Evolutionary conservation across 495 filamentous ascomycete species (phyloP).

Genomic region (Halenospora varia): DNA sequence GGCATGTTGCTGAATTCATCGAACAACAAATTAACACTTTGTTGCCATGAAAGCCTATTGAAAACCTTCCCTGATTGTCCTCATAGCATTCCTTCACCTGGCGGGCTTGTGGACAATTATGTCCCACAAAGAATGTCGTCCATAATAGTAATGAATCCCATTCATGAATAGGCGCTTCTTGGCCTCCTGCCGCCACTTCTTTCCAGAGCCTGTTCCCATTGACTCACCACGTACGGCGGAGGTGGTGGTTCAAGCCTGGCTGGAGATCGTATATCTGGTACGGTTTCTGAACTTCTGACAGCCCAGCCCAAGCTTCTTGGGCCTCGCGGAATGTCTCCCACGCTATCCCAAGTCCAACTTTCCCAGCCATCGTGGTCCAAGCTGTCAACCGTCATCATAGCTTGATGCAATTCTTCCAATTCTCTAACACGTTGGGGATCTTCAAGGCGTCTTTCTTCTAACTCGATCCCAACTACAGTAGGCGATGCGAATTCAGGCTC

Average conservation of each 20-base stretch:
- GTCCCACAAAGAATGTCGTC: too few species aligned
- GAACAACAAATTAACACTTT: too few species aligned
- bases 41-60: too few species aligned
- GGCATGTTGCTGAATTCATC: too few species aligned
- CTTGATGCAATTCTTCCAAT: conserved; percentile 43
- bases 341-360: conserved; percentile 19
- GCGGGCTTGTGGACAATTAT: too few species aligned
- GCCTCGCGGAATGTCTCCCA: conserved; percentile 16
- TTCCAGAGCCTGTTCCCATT: conserved; percentile 10
- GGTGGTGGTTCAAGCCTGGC: neutral
- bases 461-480: conserved; percentile 3
- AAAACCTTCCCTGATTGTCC: too few species aligned
- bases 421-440: conserved; percentile 32
- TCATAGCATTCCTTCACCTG: too few species aligned
- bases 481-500: conserved; percentile 2
- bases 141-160: too few species aligned
- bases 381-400: conserved; percentile 51
- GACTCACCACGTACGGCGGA: conserved; percentile 18
- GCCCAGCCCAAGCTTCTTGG: conserved; percentile 25
- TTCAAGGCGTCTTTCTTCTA: conserved; percentile 10
- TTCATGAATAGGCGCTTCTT: conserved; percentile 9
- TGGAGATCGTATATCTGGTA: neutral
- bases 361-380: conserved; percentile 20
- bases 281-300: conserved; percentile 12
- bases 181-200: conserved; percentile 10